These are phyloP conservation scores for Eudorina sp. DNA, from an alignment of 139 green algal genomes.

Conservation along the genomic window DNA sequence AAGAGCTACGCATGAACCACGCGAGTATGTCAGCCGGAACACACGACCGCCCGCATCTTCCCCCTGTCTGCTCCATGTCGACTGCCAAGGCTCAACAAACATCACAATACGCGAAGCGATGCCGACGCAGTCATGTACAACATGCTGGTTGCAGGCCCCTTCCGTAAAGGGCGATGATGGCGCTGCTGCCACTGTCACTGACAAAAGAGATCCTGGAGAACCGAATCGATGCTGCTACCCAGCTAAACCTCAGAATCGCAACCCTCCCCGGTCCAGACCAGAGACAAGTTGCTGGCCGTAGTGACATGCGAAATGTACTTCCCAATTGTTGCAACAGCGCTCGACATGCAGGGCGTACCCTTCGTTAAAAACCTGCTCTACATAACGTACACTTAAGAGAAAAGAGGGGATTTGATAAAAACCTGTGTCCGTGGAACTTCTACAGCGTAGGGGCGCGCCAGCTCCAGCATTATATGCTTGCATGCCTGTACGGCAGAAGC, in stretches of 20 bases:
- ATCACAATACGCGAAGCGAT: not conserved
- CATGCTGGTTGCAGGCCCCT: not conserved
- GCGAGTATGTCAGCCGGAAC: too few species aligned
- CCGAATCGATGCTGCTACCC: not conserved
- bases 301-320: constrained; percentile 12
- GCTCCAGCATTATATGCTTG: constrained; percentile 25
- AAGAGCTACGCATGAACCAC: not conserved
- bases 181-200: not conserved
- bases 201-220: not conserved
- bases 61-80: not conserved
- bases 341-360: constrained; percentile 20
- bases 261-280: too few species aligned
- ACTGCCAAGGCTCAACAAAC: not conserved
- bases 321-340: constrained; percentile 15
- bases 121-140: not conserved
- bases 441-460: constrained; percentile 14
- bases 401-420: not conserved
- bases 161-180: not conserved
- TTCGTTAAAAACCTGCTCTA: constrained; percentile 31
- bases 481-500: constrained; percentile 34
- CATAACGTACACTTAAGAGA: constrained; percentile 5
- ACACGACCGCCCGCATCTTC: not conserved
- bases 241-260: constrained; percentile 1
- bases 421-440: not conserved
- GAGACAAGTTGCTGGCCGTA: not conserved